phyloP scores from a whole-genome alignment of 2,329 filamentous ascomycete genomes.

The Plenodomus lindquistii region DNA sequence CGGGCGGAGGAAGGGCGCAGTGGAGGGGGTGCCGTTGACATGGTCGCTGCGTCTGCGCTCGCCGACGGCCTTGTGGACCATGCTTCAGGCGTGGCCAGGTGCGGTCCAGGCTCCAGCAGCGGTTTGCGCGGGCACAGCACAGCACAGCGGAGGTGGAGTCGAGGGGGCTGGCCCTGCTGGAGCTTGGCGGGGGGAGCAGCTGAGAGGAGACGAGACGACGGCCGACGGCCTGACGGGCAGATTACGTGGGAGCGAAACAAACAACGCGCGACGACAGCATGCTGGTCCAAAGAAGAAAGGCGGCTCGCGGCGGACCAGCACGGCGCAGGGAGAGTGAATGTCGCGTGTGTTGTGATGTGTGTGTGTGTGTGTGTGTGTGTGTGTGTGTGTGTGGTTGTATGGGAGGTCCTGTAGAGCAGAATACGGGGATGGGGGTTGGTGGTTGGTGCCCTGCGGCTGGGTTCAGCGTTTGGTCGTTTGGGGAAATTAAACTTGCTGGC shows the following conservation, averaged over 20 bases:
- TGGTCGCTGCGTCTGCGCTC: constrained; percentile 35
- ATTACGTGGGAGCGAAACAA: constrained; percentile 35
- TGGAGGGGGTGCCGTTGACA: constrained; percentile 4
- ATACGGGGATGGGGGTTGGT: not conserved
- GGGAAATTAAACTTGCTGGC: constrained; percentile 7
- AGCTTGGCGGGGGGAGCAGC: constrained; percentile 16
- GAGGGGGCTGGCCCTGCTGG: constrained; percentile 13
- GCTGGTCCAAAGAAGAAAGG: constrained; percentile 9
- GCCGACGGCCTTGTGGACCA: constrained; percentile 36
- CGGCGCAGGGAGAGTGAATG: constrained; percentile 1
- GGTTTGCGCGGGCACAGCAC: constrained; percentile 10
- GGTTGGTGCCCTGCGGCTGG: not conserved
- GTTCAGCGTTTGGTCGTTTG: constrained; percentile 1
- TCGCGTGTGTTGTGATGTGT: no score
- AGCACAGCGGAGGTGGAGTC: constrained; percentile 14
- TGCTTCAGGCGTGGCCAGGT: constrained; percentile 24
- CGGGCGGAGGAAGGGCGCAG: constrained; percentile 22
- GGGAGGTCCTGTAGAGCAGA: no score
- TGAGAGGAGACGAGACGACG: no score
- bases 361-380: no score
- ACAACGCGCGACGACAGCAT: constrained; percentile 29
- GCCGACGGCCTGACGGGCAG: constrained; percentile 15
- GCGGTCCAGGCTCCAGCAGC: constrained; percentile 25
- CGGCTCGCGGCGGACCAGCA: not conserved
- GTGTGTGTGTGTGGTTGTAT: no score